Evolutionary conservation across 2,329 filamentous ascomycete species (phyloP), one percentile per base, ranked within the genome.

Genomic region (Elsinoe ampelina): DNA sequence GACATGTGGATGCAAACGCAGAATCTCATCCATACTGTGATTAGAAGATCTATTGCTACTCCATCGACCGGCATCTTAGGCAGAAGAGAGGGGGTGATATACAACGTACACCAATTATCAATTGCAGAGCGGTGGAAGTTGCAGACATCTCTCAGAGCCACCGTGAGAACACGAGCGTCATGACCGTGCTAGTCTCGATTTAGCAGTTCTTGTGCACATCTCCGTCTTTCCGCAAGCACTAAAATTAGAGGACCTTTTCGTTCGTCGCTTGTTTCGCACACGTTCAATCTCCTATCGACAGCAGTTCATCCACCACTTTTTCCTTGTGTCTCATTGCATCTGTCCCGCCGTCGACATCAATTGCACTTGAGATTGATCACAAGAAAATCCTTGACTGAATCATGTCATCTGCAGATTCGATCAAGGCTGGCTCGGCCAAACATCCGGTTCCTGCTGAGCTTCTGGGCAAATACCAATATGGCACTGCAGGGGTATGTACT

Each of bases 401-500:
- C 54, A 58, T 58, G 56, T 6, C 45, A 17, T 54, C 57, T 47
- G 58, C 57, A 39, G 56, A 61, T 34, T 45, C 35, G 35, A 55
- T 61, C 58, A 61, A 58, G 52, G 56, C 56, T 45, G 59, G 41
- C 35, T 61, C 68, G 39, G 63, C 65, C 55, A 62, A 66, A 54
- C 69, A 65, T 51, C 65, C 68, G 19, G 66, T 67, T 50, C 67
- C 68, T 10, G 65, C 57, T 38, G 58, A 58, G 4, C 43, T 61
- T 35, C 61, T 62, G 38, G 63, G 65, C 63, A 72, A 75, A 57
- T 83, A 81, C 66, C 72, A 77, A 59, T 83, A 83, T 74, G 80
- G 80, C 63, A 83, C 80, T 59, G 80, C 80, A 59, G 80, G 80
- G 59, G 61, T 63, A 54, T 60, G 59, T 58, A 5, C 5, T 5